Conservation (phyloP, 2,329 filamentous ascomycete species). For the Colletotrichum viniferum region DNA sequence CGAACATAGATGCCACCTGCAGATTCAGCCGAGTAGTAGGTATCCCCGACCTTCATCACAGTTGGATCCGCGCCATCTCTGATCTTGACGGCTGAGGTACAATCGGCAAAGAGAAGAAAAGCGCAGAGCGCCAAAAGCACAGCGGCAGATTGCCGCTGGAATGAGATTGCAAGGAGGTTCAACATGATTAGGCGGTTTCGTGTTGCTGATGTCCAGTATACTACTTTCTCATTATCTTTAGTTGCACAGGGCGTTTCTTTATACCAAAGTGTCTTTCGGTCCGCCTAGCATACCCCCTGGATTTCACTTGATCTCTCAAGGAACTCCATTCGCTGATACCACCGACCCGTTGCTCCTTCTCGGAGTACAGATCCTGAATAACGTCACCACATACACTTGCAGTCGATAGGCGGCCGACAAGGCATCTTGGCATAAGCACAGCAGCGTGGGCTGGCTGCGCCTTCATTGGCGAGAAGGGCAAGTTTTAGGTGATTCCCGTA, state of each 20-base stretch:
- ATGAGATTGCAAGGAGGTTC: not conserved
- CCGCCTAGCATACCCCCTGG: not conserved
- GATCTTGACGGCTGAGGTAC: slow-evolving; percentile 8
- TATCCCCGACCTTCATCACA: slow-evolving; percentile 21
- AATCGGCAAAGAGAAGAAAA: slow-evolving; percentile 13
- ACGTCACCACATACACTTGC: not conserved
- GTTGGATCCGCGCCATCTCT: slow-evolving; percentile 25
- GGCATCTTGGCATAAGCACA: not conserved
- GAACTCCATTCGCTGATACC: not conserved
- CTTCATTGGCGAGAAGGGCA: not conserved
- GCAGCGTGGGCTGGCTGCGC: not conserved
- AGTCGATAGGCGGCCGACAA: not conserved
- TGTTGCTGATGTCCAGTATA: not conserved
- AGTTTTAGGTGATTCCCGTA: not conserved
- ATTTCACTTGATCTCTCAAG: not conserved
- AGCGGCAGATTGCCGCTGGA: not conserved
- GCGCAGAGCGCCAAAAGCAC: not conserved
- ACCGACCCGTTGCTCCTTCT: not conserved
- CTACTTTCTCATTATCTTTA: not conserved
- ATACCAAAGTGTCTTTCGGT: not conserved
- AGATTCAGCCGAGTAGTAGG: slow-evolving; percentile 28
- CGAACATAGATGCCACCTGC: slow-evolving; percentile 24
- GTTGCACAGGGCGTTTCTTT: not conserved
- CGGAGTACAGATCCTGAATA: not conserved
- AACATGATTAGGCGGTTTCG: not conserved